Evolutionary conservation across 306 rosid genomes (phyloP).

Genomic region (Urtica urens): DNA sequence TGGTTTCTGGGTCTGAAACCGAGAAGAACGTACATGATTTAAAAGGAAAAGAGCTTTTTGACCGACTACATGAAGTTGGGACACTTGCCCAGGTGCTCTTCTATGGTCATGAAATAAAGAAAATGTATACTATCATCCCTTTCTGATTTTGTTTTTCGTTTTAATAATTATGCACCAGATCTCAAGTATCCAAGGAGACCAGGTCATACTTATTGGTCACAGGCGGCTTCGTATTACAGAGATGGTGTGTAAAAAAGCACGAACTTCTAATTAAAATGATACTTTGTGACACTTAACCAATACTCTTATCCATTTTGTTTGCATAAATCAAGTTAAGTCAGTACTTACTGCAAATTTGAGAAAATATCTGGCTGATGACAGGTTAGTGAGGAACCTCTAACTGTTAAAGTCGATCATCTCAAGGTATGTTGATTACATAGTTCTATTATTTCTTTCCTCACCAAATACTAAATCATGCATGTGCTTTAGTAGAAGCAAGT

Average conservation of each 20-base stretch:
- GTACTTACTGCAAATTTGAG: neutral
- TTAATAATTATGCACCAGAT: slow-evolving; percentile 41
- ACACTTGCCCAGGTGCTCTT: slow-evolving; percentile 90
- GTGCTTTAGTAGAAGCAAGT: slow-evolving; percentile 4
- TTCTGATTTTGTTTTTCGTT: neutral
- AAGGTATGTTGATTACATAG: slow-evolving; percentile 41
- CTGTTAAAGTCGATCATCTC: slow-evolving; percentile 99
- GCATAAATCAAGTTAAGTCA: neutral
- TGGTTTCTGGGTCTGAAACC: slow-evolving; percentile 56
- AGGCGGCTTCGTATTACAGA: slow-evolving; percentile 86
- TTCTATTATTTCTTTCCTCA: slow-evolving; percentile 9
- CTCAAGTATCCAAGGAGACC: slow-evolving; percentile 92
- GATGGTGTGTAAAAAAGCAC: slow-evolving; percentile 51
- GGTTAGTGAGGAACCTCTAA: slow-evolving; percentile 86
- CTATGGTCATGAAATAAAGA: slow-evolving; percentile 1
- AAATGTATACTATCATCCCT: neutral
- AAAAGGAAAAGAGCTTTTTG: slow-evolving; percentile 75
- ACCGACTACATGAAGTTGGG: slow-evolving; percentile 95
- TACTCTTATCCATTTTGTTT: too few species aligned
- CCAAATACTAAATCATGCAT: neutral
- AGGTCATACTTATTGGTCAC: slow-evolving; percentile 90
- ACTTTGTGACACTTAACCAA: too few species aligned
- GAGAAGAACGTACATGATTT: slow-evolving; percentile 60
- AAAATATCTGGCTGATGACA: slow-evolving; percentile 23
- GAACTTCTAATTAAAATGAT: slow-evolving; percentile 15